Evolutionary conservation across 768 basidiomycete species (phyloP), one percentile per base, ranked within the genome.

Genomic region (Termitomyces sp.): DNA sequence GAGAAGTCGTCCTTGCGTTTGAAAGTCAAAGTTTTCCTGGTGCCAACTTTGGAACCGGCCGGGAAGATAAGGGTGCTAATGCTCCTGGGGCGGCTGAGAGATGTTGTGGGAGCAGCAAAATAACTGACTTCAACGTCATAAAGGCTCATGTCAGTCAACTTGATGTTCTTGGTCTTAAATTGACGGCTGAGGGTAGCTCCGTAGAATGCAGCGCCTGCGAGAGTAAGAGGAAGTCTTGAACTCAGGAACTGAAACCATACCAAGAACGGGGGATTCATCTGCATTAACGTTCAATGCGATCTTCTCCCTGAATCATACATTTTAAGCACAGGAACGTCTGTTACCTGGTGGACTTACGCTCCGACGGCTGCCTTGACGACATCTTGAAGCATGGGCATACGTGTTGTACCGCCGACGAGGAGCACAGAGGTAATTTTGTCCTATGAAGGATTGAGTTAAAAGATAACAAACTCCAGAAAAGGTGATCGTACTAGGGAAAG

Each of bases 251-350:
- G 32, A 17, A 9, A 43, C 47, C 61, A 21, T 68, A 77, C 88
- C 93, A 43, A 99, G 81, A 19, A 98, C 96, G 24, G 89, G 90
- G 0, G 93, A 91, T 72, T 99, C 97, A 66, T 98, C 97, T 0
- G 96, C 88, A 67, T 99, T 98, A 58, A 99, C 91, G 62, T 98
- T 98, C 65, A 87, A 78, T 5, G 96, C 92, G 55, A 98, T 88
- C 70, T 90, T 92, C 51, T 86, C 82, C 45, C 85, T 88, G 50
- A 15, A 24, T 17, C 3, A 22, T 2, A 24, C 22, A 17, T 9
- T 22, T 56, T 40, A 45, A 14, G 43, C 9, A 28, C 45, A 19
- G 49, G 54, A 58, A 14, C 4, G 10, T 19, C 14, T 44, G 7
- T 5, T 11, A 21, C 19, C 45, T 9, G 26, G 7, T 46, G 46